phyloP scores from a whole-genome alignment of 108 stramenopile species.

The Skeletonema potamos region DNA sequence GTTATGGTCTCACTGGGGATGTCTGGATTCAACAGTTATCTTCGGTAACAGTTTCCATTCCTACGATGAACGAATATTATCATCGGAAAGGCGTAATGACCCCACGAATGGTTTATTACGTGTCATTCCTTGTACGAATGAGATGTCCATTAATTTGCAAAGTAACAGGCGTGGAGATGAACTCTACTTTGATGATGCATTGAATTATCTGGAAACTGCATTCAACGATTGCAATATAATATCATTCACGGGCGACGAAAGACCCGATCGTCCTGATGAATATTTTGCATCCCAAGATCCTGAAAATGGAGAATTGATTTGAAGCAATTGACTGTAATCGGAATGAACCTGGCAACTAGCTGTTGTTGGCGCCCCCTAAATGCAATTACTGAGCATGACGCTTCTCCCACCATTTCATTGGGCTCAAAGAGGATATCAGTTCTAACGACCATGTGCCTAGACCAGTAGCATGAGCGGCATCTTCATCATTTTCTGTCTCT shows the following conservation, averaged over 20 bases:
- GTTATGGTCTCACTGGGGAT: slow-evolving; percentile 47
- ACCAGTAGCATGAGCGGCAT: not conserved
- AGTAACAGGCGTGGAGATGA: slow-evolving; percentile 3
- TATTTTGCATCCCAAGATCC: slow-evolving; percentile 23
- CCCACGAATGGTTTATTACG: slow-evolving; percentile 46
- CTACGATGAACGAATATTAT: slow-evolving; percentile 41
- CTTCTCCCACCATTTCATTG: slow-evolving; percentile 7
- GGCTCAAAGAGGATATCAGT: slow-evolving; percentile 9
- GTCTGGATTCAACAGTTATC: slow-evolving; percentile 7
- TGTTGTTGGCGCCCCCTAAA: not conserved
- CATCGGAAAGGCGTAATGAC: slow-evolving; percentile 26
- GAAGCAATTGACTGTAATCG: not conserved
- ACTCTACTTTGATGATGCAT: slow-evolving; percentile 6
- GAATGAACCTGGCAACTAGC: not conserved
- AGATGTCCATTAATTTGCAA: slow-evolving; percentile 20
- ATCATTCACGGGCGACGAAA: slow-evolving; percentile 8
- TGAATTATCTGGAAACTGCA: slow-evolving; percentile 40
- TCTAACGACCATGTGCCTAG: not conserved
- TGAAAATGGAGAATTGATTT: slow-evolving; percentile 9
- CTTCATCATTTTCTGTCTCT: not conserved
- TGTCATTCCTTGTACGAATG: slow-evolving; percentile 26
- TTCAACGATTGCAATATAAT: slow-evolving; percentile 57
- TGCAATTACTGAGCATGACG: too few species aligned
- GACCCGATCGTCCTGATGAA: slow-evolving; percentile 8
- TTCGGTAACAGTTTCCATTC: slow-evolving; percentile 50